Evolutionary conservation across 2,329 filamentous ascomycete genomes (phyloP), one percentile per base, ranked within the genome.

Genomic region (Fonsecaea pugnacius): DNA sequence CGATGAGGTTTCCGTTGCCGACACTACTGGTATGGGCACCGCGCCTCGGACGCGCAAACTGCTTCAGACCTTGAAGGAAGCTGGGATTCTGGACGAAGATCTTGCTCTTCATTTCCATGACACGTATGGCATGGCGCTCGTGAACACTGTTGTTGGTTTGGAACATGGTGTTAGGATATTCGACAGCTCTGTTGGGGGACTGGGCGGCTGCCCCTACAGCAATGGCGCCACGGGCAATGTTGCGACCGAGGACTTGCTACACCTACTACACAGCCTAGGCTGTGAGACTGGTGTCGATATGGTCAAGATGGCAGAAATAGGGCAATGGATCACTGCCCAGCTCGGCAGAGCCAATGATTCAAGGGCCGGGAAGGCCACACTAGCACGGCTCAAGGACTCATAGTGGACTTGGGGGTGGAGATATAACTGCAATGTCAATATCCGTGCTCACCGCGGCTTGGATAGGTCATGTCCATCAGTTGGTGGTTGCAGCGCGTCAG

Each of bases 11-110:
- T 86, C 84, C 1, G 84, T 89, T 1, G 87, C 85, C 1, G 87
- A 89, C 68, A 89, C 87, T 1, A 89, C 87, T 0, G 87, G 87
- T 51, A 89, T 88, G 86, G 87, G 86, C 16, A 89, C 87, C 0
- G 85, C 85, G 9, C 85, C 85, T 0, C 81, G 83, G 58, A 89
- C 87, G 0, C 74, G 80, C 63, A 82, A 84, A 67, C 78, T 89
- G 2, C 76, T 89, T 53, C 80, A 84, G 66, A 83, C 85, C 2
- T 74, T 89, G 58, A 81, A 80, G 33, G 83, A 85, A 18, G 86
- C 86, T 1, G 87, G 87, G 0, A 83, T 89, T 57, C 80, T 84
- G 58, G 83, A 80, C 59, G 82, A 80, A 40, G 86, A 89, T 66
- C 71, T 89, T 9, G 87, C 86, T 1, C 76, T 89, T 63, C 87